Evolutionary conservation across 139 green algal species (phyloP).

Genomic region (Chlorella vulgaris): DNA sequence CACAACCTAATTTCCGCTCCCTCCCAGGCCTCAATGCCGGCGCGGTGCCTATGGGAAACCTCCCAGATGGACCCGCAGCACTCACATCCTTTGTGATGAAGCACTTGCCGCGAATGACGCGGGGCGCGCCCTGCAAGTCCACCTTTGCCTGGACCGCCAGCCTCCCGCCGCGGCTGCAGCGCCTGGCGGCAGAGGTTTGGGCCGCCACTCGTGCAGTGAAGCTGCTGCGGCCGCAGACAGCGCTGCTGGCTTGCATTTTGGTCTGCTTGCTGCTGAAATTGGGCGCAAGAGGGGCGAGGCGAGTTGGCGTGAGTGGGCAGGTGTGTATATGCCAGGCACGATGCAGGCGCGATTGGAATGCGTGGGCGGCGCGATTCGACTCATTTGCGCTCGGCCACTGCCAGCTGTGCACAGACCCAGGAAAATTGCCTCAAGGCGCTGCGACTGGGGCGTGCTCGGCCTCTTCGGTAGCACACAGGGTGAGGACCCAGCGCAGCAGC

Average conservation of each 20-base stretch:
- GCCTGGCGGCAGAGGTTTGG: no score
- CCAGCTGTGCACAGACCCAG: not conserved
- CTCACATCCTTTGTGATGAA: constrained; percentile 85
- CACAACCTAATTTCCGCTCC: no score
- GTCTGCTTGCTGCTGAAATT: not conserved
- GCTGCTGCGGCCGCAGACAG: not conserved
- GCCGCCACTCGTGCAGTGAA: not conserved
- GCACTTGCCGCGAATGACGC: constrained; percentile 71
- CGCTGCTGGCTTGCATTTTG: not conserved
- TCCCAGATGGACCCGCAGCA: not conserved
- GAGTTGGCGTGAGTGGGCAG: no score
- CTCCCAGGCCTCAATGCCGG: no score
- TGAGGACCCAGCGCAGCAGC: no score
- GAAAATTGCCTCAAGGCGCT: not conserved
- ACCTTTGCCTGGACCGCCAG: constrained; percentile 53
- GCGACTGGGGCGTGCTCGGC: not conserved
- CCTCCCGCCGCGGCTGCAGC: not conserved
- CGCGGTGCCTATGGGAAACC: not conserved
- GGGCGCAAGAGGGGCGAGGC: no score
- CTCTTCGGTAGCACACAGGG: not conserved
- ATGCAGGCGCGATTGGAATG: no score
- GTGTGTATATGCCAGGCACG: no score
- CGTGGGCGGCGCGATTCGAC: no score
- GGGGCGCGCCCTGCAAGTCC: constrained; percentile 46
- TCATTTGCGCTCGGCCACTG: no score